Evolutionary conservation across 2,329 filamentous ascomycete species (phyloP).

Genomic region (Verticillium nonalfalfae): DNA sequence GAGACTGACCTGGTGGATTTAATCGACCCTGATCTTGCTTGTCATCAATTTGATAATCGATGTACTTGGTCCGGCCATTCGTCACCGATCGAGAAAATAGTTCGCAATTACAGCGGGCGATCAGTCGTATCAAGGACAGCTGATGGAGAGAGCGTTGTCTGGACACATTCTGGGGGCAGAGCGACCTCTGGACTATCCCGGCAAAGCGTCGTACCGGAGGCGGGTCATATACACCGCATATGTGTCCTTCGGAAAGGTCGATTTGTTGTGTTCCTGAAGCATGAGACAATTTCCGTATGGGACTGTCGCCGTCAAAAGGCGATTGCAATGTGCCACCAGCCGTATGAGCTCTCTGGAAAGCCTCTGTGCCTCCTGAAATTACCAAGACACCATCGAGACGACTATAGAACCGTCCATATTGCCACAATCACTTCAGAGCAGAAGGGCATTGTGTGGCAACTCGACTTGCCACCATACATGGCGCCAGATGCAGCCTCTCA

Average conservation of each 20-base stretch:
- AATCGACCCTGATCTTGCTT: conserved; percentile 64
- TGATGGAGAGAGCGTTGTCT: conserved; percentile 74
- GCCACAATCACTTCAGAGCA: conserved; percentile 78
- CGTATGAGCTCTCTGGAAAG: conserved; percentile 59
- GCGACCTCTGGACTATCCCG: conserved; percentile 51
- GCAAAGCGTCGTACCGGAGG: conserved; percentile 61
- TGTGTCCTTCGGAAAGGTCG: conserved; percentile 70
- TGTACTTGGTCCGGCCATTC: conserved; percentile 82
- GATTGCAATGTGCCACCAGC: conserved; percentile 47
- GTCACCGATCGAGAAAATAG: conserved; percentile 73
- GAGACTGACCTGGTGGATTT: conserved; percentile 72
- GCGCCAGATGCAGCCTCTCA: conserved; percentile 24
- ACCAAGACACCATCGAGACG: conserved; percentile 52
- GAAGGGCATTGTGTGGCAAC: conserved; percentile 75
- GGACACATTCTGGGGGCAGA: conserved; percentile 58
- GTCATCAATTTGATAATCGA: conserved; percentile 53
- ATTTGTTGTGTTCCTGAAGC: conserved; percentile 75
- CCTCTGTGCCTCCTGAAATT: conserved; percentile 75
- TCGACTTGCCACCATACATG: conserved; percentile 50
- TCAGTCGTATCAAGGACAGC: conserved; percentile 77
- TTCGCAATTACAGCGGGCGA: conserved; percentile 75
- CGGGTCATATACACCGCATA: conserved; percentile 71
- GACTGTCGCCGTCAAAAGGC: conserved; percentile 62
- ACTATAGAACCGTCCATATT: conserved; percentile 58
- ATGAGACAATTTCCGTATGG: conserved; percentile 69